Evolutionary conservation across 1,139 yeast genomes (phyloP).

Genomic region (Spathaspora sp.): DNA sequence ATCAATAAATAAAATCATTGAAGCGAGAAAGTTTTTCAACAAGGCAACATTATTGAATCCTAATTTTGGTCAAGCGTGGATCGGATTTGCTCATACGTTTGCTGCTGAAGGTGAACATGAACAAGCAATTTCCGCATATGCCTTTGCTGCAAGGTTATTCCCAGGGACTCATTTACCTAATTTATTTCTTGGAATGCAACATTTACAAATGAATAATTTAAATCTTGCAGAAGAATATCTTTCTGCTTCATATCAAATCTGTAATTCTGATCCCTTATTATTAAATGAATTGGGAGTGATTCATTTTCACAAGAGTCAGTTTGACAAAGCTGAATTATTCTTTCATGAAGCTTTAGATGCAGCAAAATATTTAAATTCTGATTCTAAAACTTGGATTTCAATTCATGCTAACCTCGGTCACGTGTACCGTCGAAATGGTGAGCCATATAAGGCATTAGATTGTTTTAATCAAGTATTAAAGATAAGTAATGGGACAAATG

Average conservation of each 20-base stretch:
- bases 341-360: slow-evolving; percentile 73
- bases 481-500: slow-evolving; percentile 57
- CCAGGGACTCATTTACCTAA: slow-evolving; percentile 95
- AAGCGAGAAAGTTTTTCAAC: slow-evolving; percentile 84
- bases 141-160: slow-evolving; percentile 90
- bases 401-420: slow-evolving; percentile 90
- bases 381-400: slow-evolving; percentile 82
- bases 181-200: slow-evolving; percentile 93
- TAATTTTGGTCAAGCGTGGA: slow-evolving; percentile 94
- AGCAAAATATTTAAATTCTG: slow-evolving; percentile 69
- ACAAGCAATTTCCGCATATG: slow-evolving; percentile 96
- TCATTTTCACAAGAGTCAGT: slow-evolving; percentile 72
- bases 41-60: slow-evolving; percentile 90
- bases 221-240: slow-evolving; percentile 86
- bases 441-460: slow-evolving; percentile 63
- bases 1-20: slow-evolving; percentile 68
- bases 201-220: slow-evolving; percentile 80
- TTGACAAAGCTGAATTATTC: slow-evolving; percentile 66
- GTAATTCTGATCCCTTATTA: slow-evolving; percentile 81
- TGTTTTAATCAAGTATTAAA: slow-evolving; percentile 77
- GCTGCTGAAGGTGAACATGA: slow-evolving; percentile 98
- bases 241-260: slow-evolving; percentile 69
- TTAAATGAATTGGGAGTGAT: slow-evolving; percentile 93
- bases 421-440: slow-evolving; percentile 71
- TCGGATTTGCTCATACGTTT: slow-evolving; percentile 97